Conservation (phyloP, 2,329 filamentous ascomycete species). For the Colletotrichum liriopes region DNA sequence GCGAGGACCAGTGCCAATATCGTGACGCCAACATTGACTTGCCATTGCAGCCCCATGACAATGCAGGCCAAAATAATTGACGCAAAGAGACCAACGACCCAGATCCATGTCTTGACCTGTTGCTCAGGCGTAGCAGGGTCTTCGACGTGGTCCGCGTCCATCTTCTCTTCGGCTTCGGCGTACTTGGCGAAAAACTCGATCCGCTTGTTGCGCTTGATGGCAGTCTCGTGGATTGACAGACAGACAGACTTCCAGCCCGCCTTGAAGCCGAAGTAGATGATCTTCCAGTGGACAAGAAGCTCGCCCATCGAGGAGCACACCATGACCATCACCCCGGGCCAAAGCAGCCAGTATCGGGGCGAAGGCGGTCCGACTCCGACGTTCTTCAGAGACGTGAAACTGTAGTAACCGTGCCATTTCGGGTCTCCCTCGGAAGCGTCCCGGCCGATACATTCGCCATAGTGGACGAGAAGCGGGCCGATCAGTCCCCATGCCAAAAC, state of each 20-base stretch:
- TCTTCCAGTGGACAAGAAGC: constrained; percentile 57
- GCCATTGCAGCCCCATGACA: constrained; percentile 66
- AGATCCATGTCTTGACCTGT: constrained; percentile 69
- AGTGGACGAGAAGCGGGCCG: constrained; percentile 62
- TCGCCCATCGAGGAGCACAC: constrained; percentile 59
- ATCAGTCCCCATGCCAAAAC: constrained; percentile 71
- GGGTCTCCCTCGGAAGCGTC: constrained; percentile 41
- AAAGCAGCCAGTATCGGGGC: constrained; percentile 61
- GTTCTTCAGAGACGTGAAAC: constrained; percentile 52
- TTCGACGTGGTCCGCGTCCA: constrained; percentile 54
- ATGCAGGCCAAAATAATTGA: constrained; percentile 69
- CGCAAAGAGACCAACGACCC: constrained; percentile 61
- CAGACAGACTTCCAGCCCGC: constrained; percentile 52
- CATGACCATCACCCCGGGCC: constrained; percentile 62
- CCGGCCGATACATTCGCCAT: constrained; percentile 67
- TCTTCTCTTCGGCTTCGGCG: constrained; percentile 53
- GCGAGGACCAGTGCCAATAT: constrained; percentile 70
- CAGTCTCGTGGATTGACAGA: constrained; percentile 49
- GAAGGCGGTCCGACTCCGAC: constrained; percentile 51
- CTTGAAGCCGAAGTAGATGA: constrained; percentile 55
- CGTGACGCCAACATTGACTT: constrained; percentile 70
- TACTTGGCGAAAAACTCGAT: constrained; percentile 54
- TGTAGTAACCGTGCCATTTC: constrained; percentile 50
- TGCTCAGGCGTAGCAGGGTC: constrained; percentile 60
- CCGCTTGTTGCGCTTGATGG: constrained; percentile 52